Conservation (phyloP, 2,329 filamentous ascomycete species). For the Paecilomyces sp. region DNA sequence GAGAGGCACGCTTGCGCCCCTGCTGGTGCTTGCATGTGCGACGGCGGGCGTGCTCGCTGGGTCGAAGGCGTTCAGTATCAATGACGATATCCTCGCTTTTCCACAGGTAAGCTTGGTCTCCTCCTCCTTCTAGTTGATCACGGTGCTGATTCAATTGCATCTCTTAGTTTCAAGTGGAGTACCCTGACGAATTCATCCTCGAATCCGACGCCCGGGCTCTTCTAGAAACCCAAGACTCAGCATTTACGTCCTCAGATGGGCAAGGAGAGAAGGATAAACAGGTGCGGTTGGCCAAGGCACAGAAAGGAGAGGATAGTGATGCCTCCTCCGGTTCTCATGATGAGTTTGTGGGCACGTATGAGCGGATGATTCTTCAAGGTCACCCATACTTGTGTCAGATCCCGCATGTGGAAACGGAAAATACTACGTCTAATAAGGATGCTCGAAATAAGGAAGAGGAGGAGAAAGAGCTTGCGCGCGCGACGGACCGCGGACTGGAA, state of each 20-base stretch:
- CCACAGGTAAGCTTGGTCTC: constrained; percentile 58
- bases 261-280: constrained; percentile 48
- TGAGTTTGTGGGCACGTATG: constrained; percentile 44
- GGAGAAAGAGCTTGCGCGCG: constrained; percentile 70
- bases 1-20: constrained; percentile 14
- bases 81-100: constrained; percentile 80
- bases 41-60: constrained; percentile 39
- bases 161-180: constrained; percentile 70
- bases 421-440: constrained; percentile 58
- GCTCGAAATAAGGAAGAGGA: constrained; percentile 54
- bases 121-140: not conserved
- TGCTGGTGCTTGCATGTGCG: constrained; percentile 25
- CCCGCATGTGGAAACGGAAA: constrained; percentile 59
- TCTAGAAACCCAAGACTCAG: constrained; percentile 16
- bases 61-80: constrained; percentile 67
- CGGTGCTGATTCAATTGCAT: constrained; percentile 2
- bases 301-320: constrained; percentile 17
- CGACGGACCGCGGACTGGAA: constrained; percentile 71
- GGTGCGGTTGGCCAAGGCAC: not conserved
- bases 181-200: constrained; percentile 64
- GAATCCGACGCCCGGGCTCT: constrained; percentile 63
- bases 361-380: constrained; percentile 64
- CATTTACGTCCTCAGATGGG: constrained; percentile 42
- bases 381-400: constrained; percentile 79
- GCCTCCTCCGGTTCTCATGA: constrained; percentile 3